These are phyloP conservation scores for Aquilaria yunnanensis DNA, from an alignment of 345 rosid genomes.

Conservation along the genomic window DNA sequence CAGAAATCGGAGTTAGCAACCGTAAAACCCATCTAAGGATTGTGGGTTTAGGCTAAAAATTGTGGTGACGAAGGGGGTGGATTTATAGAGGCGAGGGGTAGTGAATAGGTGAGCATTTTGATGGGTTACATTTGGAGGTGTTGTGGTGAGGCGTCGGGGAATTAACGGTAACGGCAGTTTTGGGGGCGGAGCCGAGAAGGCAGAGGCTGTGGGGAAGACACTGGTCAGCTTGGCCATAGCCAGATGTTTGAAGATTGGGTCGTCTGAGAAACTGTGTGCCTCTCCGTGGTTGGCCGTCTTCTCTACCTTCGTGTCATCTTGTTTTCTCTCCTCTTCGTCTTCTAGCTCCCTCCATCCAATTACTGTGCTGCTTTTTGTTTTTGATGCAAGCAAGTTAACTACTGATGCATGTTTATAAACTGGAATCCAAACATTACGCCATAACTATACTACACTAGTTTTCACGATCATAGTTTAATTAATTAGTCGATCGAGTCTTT, in stretches of 20 bases:
- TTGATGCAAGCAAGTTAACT: no score
- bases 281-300: neutral
- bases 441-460: no score
- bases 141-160: constrained; percentile 8
- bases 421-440: no score
- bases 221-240: neutral
- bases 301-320: neutral
- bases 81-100: constrained; percentile 29
- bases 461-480: no score
- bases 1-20: constrained; percentile 2
- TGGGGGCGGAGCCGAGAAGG: neutral
- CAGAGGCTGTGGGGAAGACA: neutral
- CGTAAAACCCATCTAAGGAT: neutral
- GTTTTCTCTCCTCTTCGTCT: neutral
- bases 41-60: neutral
- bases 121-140: constrained; percentile 18
- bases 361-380: no score
- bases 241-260: constrained; percentile 6
- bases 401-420: no score
- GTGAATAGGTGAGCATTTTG: neutral
- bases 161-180: constrained; percentile 25
- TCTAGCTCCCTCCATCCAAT: no score
- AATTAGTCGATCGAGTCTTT: no score
- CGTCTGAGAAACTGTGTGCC: neutral
- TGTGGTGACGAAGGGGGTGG: constrained; percentile 1